Evolutionary conservation across 129 eudicot species (phyloP).

Genomic region (Ambrosia trifida): DNA sequence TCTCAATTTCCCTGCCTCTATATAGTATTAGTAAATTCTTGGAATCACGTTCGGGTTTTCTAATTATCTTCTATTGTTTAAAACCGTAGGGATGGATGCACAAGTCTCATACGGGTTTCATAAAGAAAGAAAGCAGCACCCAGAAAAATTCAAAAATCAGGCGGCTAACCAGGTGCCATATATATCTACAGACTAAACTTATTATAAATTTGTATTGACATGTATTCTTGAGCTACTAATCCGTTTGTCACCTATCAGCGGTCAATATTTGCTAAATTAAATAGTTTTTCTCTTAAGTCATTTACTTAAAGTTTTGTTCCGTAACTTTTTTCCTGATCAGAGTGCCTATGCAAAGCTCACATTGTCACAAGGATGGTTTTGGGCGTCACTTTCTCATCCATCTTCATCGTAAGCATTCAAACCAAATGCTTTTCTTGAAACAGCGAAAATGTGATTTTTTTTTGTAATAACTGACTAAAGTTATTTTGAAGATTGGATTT

Average conservation of each 20-base stretch:
- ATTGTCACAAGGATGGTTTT: conserved; percentile 87
- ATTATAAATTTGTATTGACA: background rate
- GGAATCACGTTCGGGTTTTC: background rate
- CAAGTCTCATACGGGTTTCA: conserved; percentile 75
- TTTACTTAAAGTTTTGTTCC: conserved; percentile 14
- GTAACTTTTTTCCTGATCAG: conserved; percentile 30
- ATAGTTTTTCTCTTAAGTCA: background rate
- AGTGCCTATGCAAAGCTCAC: conserved; percentile 76
- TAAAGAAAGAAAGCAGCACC: conserved; percentile 70
- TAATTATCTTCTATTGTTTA: conserved; percentile 13
- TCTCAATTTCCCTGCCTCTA: background rate
- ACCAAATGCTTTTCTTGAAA: background rate
- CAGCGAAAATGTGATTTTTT: background rate
- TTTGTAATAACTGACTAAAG: background rate
- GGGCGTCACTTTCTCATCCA: conserved; percentile 77
- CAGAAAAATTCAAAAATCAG: conserved; percentile 84
- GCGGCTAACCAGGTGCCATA: conserved; percentile 64
- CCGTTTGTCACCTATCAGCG: background rate
- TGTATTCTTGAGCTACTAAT: conserved; percentile 11
- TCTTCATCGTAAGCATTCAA: conserved; percentile 52
- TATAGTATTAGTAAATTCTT: background rate
- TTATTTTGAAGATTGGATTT: background rate
- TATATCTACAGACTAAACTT: background rate
- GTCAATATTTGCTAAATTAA: too few relatives aligned
- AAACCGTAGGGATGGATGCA: conserved; percentile 69